Base-by-base conservation (phyloP, 768 basidiomycete genomes). In the Suillus subaureus region DNA sequence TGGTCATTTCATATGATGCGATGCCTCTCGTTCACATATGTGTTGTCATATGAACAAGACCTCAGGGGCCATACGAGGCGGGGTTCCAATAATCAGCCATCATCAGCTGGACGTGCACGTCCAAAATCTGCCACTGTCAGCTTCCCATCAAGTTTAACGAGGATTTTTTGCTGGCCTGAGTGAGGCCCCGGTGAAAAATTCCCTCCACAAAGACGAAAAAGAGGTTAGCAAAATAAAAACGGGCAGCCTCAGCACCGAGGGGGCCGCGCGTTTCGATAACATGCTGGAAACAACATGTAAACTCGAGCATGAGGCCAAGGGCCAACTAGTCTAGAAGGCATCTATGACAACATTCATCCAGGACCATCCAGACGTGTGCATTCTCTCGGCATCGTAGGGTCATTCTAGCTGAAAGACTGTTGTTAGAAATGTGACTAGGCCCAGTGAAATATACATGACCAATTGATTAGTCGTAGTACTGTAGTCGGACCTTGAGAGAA, bases 131-230 rank as follows among this genome's bases (percentile, higher is more conserved):
- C 79, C 1, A 89, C 65, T 62, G 75, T 72, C 35, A 88, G 77
- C 68, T 89, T 88, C 28, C 86, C 86, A 70, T 85, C 85, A 3
- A 77, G 70, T 43, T 83, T 84, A 64, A 89, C 61, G 61, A 88
- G 79, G 54, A 89, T 80, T 57, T 80, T 58, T 88, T 88, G 80
- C 82, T 6, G 85, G 85, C 69, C 88, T 87, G 23, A 89, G 64
- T 87, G 23, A 89, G 64, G 68, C 88, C 86, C 23, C 84, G 79
- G 63, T 87, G 85, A 12, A 81, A 77, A 60, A 87, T 74, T 28
- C 75, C 78, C 9, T 80, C 71, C 0, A 63, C 64, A 62, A 84
- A 81, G 3, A 89, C 70, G 68, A 83, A 84, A 15, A 40, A 75
- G 4, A 16, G 15, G 12, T 15, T 5, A 18, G 37, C 31, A 67